Percentiles rank a stretch among this genome's conserved stretches.
Evolutionary conservation across 75 land plant species (phyloP).

Genomic region (Isoetes taiwanensis): DNA sequence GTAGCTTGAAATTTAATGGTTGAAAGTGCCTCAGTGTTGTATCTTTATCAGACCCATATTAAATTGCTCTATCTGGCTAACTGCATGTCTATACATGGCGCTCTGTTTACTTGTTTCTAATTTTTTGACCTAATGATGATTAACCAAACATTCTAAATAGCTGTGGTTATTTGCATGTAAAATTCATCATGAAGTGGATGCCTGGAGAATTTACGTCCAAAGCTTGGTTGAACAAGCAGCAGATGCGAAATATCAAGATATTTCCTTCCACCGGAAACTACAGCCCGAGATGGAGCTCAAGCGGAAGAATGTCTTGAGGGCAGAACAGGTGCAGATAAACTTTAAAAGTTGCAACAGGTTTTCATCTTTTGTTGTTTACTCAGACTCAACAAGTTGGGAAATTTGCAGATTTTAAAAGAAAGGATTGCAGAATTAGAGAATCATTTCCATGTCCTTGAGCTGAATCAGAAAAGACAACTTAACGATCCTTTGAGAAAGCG

Average conservation of each 20-base stretch:
- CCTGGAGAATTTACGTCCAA: constrained; percentile 63
- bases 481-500: not conserved
- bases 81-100: not conserved
- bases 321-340: constrained; percentile 55
- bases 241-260: constrained; percentile 63
- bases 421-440: constrained; percentile 66
- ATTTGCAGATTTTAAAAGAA: constrained; percentile 46
- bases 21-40: not conserved
- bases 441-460: constrained; percentile 72
- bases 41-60: not conserved
- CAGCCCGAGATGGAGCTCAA: constrained; percentile 63
- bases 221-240: constrained; percentile 68
- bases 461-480: constrained; percentile 4
- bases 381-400: not conserved
- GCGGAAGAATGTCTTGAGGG: constrained; percentile 31
- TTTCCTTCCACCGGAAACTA: constrained; percentile 65
- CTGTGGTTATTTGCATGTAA: not conserved
- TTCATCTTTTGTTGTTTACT: not conserved
- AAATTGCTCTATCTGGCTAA: not conserved
- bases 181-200: constrained; percentile 36
- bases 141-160: not conserved
- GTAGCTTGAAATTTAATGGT: not conserved
- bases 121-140: not conserved
- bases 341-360: too few relatives aligned
- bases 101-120: not conserved